phyloP scores from a whole-genome alignment of 2,329 filamentous ascomycete genomes.

The Fusarium denticulatum region DNA sequence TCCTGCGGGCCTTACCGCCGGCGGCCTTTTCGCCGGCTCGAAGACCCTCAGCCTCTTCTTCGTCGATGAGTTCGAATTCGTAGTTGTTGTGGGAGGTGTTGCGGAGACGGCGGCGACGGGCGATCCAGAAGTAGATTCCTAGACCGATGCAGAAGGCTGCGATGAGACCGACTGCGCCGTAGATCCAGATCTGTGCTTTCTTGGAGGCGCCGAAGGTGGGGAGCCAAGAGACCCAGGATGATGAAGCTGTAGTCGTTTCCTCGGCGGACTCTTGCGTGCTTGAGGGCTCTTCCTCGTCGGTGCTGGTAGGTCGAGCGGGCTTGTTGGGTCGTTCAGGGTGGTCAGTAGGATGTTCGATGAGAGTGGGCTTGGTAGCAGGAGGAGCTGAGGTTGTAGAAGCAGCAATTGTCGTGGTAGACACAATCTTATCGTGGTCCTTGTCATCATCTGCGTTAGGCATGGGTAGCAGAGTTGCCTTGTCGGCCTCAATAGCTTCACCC shows the following conservation, averaged over 20 bases:
- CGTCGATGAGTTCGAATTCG: constrained; percentile 92
- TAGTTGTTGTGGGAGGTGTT: constrained; percentile 84
- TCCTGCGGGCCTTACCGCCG: constrained; percentile 59
- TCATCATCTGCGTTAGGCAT: constrained; percentile 87
- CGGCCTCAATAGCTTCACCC: constrained; percentile 85
- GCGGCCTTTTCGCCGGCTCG: constrained; percentile 58
- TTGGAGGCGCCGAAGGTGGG: constrained; percentile 91
- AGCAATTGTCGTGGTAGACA: constrained; percentile 63
- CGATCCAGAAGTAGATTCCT: constrained; percentile 82
- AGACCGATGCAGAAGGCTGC: constrained; percentile 83
- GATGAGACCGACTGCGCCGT: constrained; percentile 85
- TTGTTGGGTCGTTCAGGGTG: constrained; percentile 73
- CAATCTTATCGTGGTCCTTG: constrained; percentile 76
- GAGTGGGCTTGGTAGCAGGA: constrained; percentile 55
- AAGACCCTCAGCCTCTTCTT: constrained; percentile 74
- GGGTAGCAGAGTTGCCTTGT: constrained; percentile 78
- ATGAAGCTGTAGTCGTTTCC: constrained; percentile 64
- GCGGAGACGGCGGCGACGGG: constrained; percentile 78
- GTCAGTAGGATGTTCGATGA: constrained; percentile 63
- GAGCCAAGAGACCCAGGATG: constrained; percentile 84
- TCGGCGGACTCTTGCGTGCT: constrained; percentile 46
- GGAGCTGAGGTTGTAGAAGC: constrained; percentile 71
- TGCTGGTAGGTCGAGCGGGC: constrained; percentile 50
- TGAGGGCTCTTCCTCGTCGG: constrained; percentile 43
- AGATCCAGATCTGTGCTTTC: constrained; percentile 93